These are phyloP conservation scores for Abelmoschus esculentus DNA, from an alignment of 345 rosid species.

Conservation along the genomic window DNA sequence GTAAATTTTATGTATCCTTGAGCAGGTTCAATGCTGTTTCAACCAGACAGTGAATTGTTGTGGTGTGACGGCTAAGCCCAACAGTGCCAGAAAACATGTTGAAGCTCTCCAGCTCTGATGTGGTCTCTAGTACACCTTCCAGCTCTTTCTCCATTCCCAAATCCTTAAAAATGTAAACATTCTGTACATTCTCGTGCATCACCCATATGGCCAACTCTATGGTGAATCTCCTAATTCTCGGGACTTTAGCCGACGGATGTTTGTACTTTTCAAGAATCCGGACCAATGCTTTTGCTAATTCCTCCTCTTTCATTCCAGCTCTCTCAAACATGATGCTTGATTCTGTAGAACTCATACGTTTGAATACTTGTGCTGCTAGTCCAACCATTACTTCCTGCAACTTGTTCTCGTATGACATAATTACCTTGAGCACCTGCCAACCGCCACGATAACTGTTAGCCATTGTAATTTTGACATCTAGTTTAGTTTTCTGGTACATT, in stretches of 20 bases:
- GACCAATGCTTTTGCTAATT: slow-evolving; percentile 41
- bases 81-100: slow-evolving; percentile 68
- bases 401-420: slow-evolving; percentile 55
- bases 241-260: slow-evolving; percentile 61
- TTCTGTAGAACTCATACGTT: slow-evolving; percentile 48
- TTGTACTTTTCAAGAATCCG: slow-evolving; percentile 44
- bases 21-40: slow-evolving; percentile 47
- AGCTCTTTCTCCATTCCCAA: slow-evolving; percentile 50
- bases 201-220: slow-evolving; percentile 75
- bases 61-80: slow-evolving; percentile 60
- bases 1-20: slow-evolving; percentile 7
- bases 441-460: background rate
- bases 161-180: slow-evolving; percentile 26
- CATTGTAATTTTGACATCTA: background rate
- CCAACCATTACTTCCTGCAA: slow-evolving; percentile 88
- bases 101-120: slow-evolving; percentile 74
- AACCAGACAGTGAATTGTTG: slow-evolving; percentile 51
- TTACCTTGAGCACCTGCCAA: slow-evolving; percentile 61
- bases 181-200: slow-evolving; percentile 48
- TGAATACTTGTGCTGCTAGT: slow-evolving; percentile 54
- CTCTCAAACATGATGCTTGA: slow-evolving; percentile 29
- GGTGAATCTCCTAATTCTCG: slow-evolving; percentile 70
- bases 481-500: background rate
- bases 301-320: slow-evolving; percentile 41
- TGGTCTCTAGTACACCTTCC: slow-evolving; percentile 54